Evolutionary conservation across 768 basidiomycete genomes (phyloP), one percentile per base, ranked within the genome.

Genomic region (Strobilomyces confusus): DNA sequence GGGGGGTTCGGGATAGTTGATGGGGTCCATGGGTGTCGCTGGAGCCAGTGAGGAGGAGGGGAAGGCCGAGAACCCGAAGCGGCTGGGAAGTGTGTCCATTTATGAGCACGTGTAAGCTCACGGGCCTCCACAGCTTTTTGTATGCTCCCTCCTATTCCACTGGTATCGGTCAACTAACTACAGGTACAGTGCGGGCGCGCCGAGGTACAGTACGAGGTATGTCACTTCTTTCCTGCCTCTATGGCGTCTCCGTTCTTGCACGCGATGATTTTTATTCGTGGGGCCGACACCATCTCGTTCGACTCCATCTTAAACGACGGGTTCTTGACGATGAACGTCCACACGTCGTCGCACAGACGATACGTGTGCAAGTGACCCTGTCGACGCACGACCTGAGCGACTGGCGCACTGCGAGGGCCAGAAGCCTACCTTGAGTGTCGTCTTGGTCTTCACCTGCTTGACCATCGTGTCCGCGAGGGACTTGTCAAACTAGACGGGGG

Each of bases 291-390:
- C 68, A 83, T 75, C 65, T 91, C 86, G 69, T 88, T 89, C 58
- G 84, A 82, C 71, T 99, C 97, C 87, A 98, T 93, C 74, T 98
- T 98, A 75, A 99, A 95, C 15, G 75, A 75, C 9, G 95, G 88
- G 61, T 95, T 86, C 70, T 93, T 91, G 47, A 98, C 89, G 57
- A 95, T 90, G 71, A 98, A 99, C 49, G 95, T 98, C 97, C 97
- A 98, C 44, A 98, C 95, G 66, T 95, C 94, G 73, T 95, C 93
- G 69, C 91, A 92, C 4, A 92, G 78, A 9, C 92, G 84, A 70
- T 97, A 99, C 2, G 93, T 98, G 60, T 89, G 82, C 50, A 98
- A 73, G 67, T 95, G 89, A 17, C 93, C 95, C 92, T 91, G 58
- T 13, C 47, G 50, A 40, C 32, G 1, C 36, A 53, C 2, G 9